phyloP scores from a whole-genome alignment of 495 filamentous ascomycete species.

The Aspergillus sclerotioniger region DNA sequence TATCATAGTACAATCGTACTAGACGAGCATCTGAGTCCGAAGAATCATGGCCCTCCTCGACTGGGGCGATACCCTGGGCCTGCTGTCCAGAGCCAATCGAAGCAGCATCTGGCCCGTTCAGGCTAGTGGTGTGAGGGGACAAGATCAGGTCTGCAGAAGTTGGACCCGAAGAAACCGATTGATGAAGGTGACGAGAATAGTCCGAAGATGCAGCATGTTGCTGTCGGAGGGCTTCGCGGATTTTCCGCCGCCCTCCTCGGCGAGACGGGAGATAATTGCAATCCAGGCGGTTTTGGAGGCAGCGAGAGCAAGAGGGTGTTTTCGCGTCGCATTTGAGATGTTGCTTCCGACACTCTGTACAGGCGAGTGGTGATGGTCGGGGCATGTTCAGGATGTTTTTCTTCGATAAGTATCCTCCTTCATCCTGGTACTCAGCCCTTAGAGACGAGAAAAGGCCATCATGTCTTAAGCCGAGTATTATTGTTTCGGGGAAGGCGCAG shows the following conservation, averaged over 20 bases:
- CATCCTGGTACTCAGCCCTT: neutral
- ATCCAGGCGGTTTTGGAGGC: constrained; percentile 24
- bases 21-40: constrained; percentile 33
- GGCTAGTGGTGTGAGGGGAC: constrained; percentile 13
- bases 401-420: neutral
- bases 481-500: neutral
- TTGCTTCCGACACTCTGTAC: constrained; percentile 43
- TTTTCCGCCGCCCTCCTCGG: constrained; percentile 35
- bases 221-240: constrained; percentile 17
- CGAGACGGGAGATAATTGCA: constrained; percentile 42
- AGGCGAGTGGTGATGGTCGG: constrained; percentile 31
- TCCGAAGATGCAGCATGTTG: neutral
- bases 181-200: constrained; percentile 7
- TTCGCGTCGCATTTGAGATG: constrained; percentile 43
- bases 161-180: constrained; percentile 10
- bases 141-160: constrained; percentile 7
- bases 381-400: neutral
- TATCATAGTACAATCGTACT: constrained; percentile 37
- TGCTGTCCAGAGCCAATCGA: constrained; percentile 10
- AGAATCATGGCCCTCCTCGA: neutral
- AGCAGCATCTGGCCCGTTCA: constrained; percentile 7
- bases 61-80: neutral
- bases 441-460: neutral
- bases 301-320: constrained; percentile 38
- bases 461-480: neutral